Conservation (phyloP, 257 asterid species). For the Gentiana straminea region DNA sequence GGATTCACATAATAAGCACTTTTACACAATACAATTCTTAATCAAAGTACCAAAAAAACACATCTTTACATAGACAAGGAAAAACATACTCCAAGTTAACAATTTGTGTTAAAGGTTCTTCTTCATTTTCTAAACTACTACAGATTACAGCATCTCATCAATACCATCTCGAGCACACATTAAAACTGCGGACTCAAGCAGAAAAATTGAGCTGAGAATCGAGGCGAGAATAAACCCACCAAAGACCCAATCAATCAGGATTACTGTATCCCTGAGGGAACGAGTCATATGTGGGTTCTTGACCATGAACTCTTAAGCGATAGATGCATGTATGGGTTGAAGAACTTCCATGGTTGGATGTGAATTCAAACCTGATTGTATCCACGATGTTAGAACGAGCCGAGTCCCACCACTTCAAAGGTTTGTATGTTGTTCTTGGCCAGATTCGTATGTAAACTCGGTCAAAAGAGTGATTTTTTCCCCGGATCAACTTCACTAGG, state of each 20-base stretch:
- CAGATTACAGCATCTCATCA: too few relatives aligned
- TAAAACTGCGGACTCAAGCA: too few relatives aligned
- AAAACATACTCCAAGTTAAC: too few relatives aligned
- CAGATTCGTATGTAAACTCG: slow-evolving; percentile 67
- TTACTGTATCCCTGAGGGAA: slow-evolving; percentile 19
- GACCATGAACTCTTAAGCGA: slow-evolving; percentile 84
- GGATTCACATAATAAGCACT: too few relatives aligned
- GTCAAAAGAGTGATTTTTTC: slow-evolving; percentile 43
- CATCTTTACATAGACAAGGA: too few relatives aligned
- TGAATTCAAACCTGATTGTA: slow-evolving; percentile 59
- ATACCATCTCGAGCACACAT: too few relatives aligned
- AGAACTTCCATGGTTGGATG: slow-evolving; percentile 74
- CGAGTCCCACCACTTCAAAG: slow-evolving; percentile 40
- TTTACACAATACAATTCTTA: too few relatives aligned
- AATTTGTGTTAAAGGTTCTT: too few relatives aligned
- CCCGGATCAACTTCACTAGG: slow-evolving; percentile 10
- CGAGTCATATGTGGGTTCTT: slow-evolving; percentile 32
- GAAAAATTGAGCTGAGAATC: too few relatives aligned
- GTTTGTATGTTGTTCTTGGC: slow-evolving; percentile 72
- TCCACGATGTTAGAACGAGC: slow-evolving; percentile 37
- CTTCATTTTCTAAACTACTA: too few relatives aligned
- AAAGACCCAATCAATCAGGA: slow-evolving; percentile 26
- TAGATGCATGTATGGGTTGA: slow-evolving; percentile 80
- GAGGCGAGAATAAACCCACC: slow-evolving; percentile 1
- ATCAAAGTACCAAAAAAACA: too few relatives aligned